Base-by-base conservation (phyloP, 768 basidiomycete genomes). In the Cystoderma amianthinum region DNA sequence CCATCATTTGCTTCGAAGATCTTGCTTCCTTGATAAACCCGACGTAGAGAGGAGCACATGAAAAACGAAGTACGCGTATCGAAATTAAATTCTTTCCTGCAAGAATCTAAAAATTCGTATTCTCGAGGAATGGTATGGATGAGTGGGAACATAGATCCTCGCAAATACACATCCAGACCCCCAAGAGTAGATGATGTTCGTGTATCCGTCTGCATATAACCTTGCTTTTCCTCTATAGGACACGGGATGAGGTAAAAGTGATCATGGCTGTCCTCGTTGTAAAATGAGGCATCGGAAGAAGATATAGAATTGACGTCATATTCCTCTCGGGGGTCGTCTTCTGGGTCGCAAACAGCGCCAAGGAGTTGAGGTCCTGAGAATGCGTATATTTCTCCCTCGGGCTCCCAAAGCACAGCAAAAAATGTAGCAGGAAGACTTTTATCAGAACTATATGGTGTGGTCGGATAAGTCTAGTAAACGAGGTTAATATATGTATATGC, bases 361-460 rank as follows among this genome's bases (percentile, higher is more conserved):
- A 74, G 57, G 24, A 79, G 65, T 38, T 63, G 57, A 19, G 72
- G 66, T 19, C 69, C 72, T 1, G 76, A 77, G 52, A 81, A 80
- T 22, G 71, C 68, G 44, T 80, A 64, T 48, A 79, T 66, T 23
- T 75, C 79, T 4, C 77, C 71, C 1, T 71, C 68, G 2, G 72
- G 71, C 44, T 78, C 76, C 72, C 73, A 82, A 22, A 80, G 54
- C 4, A 76, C 75, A 3, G 74, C 79, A 48, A 82, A 82, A 2
- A 28, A 7, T 7, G 25, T n/a, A 28, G 25, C n/a, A 28, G 7
- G 7, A n/a, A 28, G 7, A n/a, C 25, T 28, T 28, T 7, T 28
- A n/a, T 28, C 7, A 7, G 7, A 7, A 28, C 7, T 7, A n/a
- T n/a, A 28, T 28, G 25, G 7, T 7, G 25, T n/a, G 25, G 7